phyloP scores from a whole-genome alignment of 352 stramenopile genomes.

The Globisporangium recalcitrans region DNA sequence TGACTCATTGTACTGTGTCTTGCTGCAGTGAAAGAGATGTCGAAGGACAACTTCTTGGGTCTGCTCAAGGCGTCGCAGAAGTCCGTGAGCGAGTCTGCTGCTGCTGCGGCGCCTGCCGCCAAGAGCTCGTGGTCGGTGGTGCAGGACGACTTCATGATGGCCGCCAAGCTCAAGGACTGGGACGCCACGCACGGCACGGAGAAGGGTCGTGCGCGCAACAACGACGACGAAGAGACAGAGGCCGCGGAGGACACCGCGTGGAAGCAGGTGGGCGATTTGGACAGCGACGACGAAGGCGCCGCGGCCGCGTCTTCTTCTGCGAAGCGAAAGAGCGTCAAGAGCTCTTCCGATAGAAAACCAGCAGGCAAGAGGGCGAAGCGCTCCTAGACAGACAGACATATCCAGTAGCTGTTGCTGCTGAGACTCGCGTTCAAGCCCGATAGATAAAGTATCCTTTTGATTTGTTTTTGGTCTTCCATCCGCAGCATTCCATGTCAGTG shows the following conservation, averaged over 20 bases:
- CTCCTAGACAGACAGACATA: slow-evolving; percentile 13
- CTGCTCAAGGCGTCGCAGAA: slow-evolving; percentile 66
- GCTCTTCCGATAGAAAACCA: slow-evolving; percentile 11
- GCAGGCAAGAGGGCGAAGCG: slow-evolving; percentile 28
- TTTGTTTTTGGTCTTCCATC: background rate
- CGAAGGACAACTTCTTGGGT: slow-evolving; percentile 78
- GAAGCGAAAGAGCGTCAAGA: slow-evolving; percentile 31
- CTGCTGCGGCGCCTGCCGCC: slow-evolving; percentile 9
- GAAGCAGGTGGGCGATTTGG: slow-evolving; percentile 48
- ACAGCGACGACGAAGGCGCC: slow-evolving; percentile 44
- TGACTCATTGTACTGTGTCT: background rate
- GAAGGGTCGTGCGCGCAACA: slow-evolving; percentile 32
- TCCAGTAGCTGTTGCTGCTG: background rate
- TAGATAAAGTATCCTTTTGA: slow-evolving; percentile 8
- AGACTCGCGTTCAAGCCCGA: background rate
- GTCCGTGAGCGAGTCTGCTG: slow-evolving; percentile 14
- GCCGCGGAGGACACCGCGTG: slow-evolving; percentile 59
- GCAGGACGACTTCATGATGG: slow-evolving; percentile 86
- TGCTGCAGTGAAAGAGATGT: slow-evolving; percentile 68
- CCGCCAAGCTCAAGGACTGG: slow-evolving; percentile 83
- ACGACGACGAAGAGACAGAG: slow-evolving; percentile 56
- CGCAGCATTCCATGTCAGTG: background rate
- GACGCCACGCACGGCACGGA: slow-evolving; percentile 52
- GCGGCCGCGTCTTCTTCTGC: slow-evolving; percentile 2
- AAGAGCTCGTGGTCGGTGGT: slow-evolving; percentile 81